These are phyloP conservation scores for Candida silvatica DNA, from an alignment of 805 yeast species.

Conservation along the genomic window DNA sequence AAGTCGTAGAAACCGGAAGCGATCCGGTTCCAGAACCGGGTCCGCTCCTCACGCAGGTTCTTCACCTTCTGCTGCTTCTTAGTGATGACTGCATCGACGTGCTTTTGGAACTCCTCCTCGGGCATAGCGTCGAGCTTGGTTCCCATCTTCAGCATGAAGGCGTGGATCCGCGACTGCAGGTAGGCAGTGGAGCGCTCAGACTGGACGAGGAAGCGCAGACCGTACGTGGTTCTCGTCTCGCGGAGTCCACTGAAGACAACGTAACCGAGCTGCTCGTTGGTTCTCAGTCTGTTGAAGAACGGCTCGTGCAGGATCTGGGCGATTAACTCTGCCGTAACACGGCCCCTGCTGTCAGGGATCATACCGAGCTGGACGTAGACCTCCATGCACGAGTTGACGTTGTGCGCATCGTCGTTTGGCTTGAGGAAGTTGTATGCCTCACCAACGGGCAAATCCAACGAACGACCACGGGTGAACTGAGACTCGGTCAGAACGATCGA, in stretches of 20 bases:
- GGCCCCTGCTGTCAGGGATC: constrained; percentile 30
- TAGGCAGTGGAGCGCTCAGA: constrained; percentile 72
- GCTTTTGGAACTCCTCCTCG: constrained; percentile 58
- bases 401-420: constrained; percentile 51
- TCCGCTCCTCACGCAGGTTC: constrained; percentile 70
- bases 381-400: constrained; percentile 80
- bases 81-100: constrained; percentile 58
- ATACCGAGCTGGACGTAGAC: constrained; percentile 63
- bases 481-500: constrained; percentile 33
- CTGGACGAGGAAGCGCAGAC: constrained; percentile 71
- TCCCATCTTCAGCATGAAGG: constrained; percentile 44
- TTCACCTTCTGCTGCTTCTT: constrained; percentile 64
- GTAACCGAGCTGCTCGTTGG: constrained; percentile 92
- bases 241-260: constrained; percentile 78
- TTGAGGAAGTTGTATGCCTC: constrained; percentile 38
- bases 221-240: constrained; percentile 62
- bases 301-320: constrained; percentile 78
- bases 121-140: constrained; percentile 37
- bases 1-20: constrained; percentile 77
- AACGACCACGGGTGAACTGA: constrained; percentile 34
- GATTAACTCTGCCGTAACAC: constrained; percentile 53
- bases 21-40: constrained; percentile 57
- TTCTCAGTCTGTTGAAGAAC: constrained; percentile 80
- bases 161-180: constrained; percentile 67
- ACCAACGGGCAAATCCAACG: constrained; percentile 31